Evolutionary conservation across 2,329 filamentous ascomycete genomes (phyloP).

Genomic region (Beauveria bassiana): DNA sequence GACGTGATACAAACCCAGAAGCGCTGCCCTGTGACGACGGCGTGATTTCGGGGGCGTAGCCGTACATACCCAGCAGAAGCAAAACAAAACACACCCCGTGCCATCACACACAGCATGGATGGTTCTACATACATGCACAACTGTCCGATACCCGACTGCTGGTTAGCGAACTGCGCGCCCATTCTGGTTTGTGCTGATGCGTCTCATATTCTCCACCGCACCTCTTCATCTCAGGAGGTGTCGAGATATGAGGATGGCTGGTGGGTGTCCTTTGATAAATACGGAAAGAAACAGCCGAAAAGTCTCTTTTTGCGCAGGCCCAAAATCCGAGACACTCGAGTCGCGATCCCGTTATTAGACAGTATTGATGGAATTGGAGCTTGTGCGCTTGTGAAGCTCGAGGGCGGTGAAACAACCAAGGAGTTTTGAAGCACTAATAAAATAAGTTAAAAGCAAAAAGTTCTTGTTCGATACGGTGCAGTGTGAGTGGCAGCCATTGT

Average conservation of each 20-base stretch:
- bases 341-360: neutral
- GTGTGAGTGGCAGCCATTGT: conserved; percentile 7
- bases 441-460: neutral
- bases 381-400: neutral
- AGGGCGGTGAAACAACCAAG: conserved; percentile 3
- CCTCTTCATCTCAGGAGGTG: no score
- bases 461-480: neutral
- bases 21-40: neutral
- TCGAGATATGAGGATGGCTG: no score
- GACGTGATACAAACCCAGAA: conserved; percentile 14
- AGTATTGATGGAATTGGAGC: neutral
- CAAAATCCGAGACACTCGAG: neutral
- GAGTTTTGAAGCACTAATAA: neutral
- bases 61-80: neutral
- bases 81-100: neutral
- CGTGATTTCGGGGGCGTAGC: neutral
- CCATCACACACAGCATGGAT: neutral
- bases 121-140: neutral
- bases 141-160: neutral
- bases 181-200: neutral
- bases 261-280: neutral
- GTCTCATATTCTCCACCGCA: neutral
- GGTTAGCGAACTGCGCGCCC: neutral
- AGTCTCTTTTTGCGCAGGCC: neutral
- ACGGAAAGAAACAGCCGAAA: neutral